These are phyloP conservation scores for Verticillium isaacii DNA, from an alignment of 2,329 filamentous ascomycete species.

Conservation along the genomic window DNA sequence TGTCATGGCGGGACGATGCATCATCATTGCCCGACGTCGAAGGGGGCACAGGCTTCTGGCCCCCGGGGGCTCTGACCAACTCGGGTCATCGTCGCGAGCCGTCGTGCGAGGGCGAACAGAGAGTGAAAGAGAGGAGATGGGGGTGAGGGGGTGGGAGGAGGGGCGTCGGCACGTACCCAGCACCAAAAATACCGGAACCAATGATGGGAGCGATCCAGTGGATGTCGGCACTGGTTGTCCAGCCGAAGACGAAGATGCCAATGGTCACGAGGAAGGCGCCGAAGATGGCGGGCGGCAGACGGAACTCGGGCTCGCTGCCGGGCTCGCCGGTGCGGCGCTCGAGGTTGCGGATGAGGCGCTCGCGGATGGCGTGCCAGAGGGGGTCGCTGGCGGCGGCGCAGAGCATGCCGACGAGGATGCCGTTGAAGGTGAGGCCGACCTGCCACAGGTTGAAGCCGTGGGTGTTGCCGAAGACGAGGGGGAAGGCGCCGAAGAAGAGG, in stretches of 20 bases:
- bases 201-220: slow-evolving; percentile 76
- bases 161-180: slow-evolving; percentile 49
- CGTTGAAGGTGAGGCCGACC: slow-evolving; percentile 73
- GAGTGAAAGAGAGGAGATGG: slow-evolving; percentile 1
- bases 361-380: slow-evolving; percentile 60
- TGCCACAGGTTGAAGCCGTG: slow-evolving; percentile 78
- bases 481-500: slow-evolving; percentile 86
- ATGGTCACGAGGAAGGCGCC: slow-evolving; percentile 76
- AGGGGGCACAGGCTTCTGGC: background rate
- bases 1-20: background rate
- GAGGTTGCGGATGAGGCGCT: slow-evolving; percentile 49
- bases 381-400: slow-evolving; percentile 58
- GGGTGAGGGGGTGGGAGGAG: background rate
- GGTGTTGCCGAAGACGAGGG: slow-evolving; percentile 68
- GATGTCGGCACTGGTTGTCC: slow-evolving; percentile 71
- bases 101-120: slow-evolving; percentile 1
- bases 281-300: slow-evolving; percentile 68
- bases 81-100: slow-evolving; percentile 9
- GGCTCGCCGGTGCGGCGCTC: slow-evolving; percentile 43
- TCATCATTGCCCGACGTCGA: background rate
- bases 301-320: slow-evolving; percentile 78
- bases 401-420: slow-evolving; percentile 65
- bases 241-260: slow-evolving; percentile 84
- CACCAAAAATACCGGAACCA: slow-evolving; percentile 65
- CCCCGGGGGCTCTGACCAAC: slow-evolving; percentile 9